These are phyloP conservation scores for Dactylellina parvicollis DNA, from an alignment of 2,329 filamentous ascomycete genomes.

Conservation along the genomic window DNA sequence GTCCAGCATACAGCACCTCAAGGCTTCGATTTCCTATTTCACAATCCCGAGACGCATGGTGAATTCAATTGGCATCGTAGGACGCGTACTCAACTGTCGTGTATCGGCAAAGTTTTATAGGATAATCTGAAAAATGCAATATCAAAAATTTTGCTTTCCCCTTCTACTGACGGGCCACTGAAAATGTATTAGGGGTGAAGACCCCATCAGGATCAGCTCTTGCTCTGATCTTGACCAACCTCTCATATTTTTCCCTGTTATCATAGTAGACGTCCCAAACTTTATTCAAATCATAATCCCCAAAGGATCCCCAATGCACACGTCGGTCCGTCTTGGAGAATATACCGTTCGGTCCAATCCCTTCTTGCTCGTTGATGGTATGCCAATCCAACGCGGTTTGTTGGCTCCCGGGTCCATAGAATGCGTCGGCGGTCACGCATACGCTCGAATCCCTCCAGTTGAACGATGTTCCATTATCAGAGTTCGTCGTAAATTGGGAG, in stretches of 20 bases:
- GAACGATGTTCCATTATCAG: slow-evolving; percentile 64
- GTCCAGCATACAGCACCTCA: no score
- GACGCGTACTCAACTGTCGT: neutral
- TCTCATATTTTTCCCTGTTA: slow-evolving; percentile 60
- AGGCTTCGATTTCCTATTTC: neutral
- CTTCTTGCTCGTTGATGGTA: slow-evolving; percentile 61
- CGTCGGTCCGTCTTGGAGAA: slow-evolving; percentile 62
- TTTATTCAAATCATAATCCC: slow-evolving; percentile 60
- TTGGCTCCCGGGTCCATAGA: slow-evolving; percentile 61
- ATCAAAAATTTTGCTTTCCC: neutral
- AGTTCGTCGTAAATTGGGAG: slow-evolving; percentile 63
- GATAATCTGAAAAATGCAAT: neutral
- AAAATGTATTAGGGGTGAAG: slow-evolving; percentile 62
- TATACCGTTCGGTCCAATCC: slow-evolving; percentile 57
- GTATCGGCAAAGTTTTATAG: neutral
- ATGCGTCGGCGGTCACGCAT: slow-evolving; percentile 63
- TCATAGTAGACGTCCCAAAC: slow-evolving; percentile 62
- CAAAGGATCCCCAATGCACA: slow-evolving; percentile 62
- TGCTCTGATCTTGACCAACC: slow-evolving; percentile 58
- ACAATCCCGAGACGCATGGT: neutral
- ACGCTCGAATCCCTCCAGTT: slow-evolving; percentile 65
- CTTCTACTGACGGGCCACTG: slow-evolving; percentile 37
- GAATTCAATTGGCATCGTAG: neutral
- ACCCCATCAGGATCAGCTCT: slow-evolving; percentile 61
- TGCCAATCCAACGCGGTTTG: slow-evolving; percentile 63